Percentiles rank a stretch among this genome's conserved stretches.
Evolutionary conservation across 805 yeast species (phyloP).

Genomic region (Hanseniaspora mollemarum): DNA sequence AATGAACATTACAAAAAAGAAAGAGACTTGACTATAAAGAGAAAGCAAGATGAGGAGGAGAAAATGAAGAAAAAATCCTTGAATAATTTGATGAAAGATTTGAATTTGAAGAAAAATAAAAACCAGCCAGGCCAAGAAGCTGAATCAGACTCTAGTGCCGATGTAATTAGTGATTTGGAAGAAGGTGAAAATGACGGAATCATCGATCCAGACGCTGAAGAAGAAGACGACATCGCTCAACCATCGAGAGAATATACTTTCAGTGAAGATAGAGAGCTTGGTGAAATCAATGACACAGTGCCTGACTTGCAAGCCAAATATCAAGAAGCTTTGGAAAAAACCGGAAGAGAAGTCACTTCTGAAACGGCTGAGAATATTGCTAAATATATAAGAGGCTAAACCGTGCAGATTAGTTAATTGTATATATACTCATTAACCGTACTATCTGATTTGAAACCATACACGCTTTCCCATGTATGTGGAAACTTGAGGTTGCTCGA

Average conservation of each 20-base stretch:
- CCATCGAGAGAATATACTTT: constrained; percentile 60
- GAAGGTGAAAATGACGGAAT: constrained; percentile 36
- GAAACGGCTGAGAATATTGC: constrained; percentile 65
- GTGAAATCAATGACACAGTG: constrained; percentile 40
- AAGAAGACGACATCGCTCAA: constrained; percentile 40
- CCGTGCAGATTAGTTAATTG: constrained; percentile 19
- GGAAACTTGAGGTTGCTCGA: constrained; percentile 36
- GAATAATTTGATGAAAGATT: constrained; percentile 68
- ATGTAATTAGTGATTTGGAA: constrained; percentile 37
- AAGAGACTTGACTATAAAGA: constrained; percentile 66
- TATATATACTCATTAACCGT: constrained; percentile 70
- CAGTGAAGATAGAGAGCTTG: constrained; percentile 48
- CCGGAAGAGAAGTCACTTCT: constrained; percentile 50
- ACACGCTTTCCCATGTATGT: constrained; percentile 71
- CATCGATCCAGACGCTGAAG: constrained; percentile 30
- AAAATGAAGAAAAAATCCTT: constrained; percentile 60
- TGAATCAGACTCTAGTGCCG: constrained; percentile 45
- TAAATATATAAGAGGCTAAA: constrained; percentile 42
- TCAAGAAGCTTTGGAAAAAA: constrained; percentile 56
- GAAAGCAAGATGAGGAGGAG: constrained; percentile 66
- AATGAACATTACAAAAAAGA: constrained; percentile 73
- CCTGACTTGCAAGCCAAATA: constrained; percentile 53
- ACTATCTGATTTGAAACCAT: constrained; percentile 58
- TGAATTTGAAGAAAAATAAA: constrained; percentile 47
- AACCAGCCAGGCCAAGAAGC: constrained; percentile 32